Evolutionary conservation across 192 early-diverging fungal genomes (phyloP).

Genomic region (Coemansia nantahalensis): DNA sequence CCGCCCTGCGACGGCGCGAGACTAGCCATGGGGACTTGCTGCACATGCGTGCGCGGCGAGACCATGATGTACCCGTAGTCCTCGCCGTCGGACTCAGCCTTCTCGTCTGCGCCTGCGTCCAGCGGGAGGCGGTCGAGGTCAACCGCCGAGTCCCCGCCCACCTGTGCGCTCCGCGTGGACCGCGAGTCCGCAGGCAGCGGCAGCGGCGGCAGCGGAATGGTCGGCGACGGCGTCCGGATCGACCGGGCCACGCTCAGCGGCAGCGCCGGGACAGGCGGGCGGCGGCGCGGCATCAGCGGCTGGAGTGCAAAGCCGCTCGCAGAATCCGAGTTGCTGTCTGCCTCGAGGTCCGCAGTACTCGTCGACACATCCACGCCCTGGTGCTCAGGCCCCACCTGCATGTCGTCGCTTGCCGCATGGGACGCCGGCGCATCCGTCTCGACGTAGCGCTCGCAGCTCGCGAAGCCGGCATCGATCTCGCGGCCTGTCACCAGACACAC

Average conservation of each 20-base stretch:
- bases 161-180: slow-evolving; percentile 1
- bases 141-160: background rate
- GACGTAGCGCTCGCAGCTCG: background rate
- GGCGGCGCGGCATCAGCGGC: background rate
- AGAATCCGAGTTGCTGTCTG: too few relatives aligned
- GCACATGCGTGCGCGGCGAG: slow-evolving; percentile 46
- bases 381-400: too few relatives aligned
- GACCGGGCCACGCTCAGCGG: slow-evolving; percentile 2
- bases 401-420: background rate
- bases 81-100: slow-evolving; percentile 32
- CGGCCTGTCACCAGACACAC: background rate
- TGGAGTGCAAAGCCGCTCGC: too few relatives aligned
- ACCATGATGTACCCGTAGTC: slow-evolving; percentile 56
- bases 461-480: background rate
- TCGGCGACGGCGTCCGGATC: slow-evolving; percentile 9
- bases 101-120: slow-evolving; percentile 1
- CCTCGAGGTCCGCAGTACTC: too few relatives aligned
- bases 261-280: slow-evolving; percentile 5
- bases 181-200: slow-evolving; percentile 7
- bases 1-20: slow-evolving; percentile 18
- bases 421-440: too few relatives aligned
- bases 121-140: slow-evolving; percentile 5
- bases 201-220: slow-evolving; percentile 14
- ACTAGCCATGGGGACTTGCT: slow-evolving; percentile 22
- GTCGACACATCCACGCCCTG: too few relatives aligned